These are phyloP conservation scores for Dendrobium nobile DNA, from an alignment of 106 monocot species.

Conservation along the genomic window DNA sequence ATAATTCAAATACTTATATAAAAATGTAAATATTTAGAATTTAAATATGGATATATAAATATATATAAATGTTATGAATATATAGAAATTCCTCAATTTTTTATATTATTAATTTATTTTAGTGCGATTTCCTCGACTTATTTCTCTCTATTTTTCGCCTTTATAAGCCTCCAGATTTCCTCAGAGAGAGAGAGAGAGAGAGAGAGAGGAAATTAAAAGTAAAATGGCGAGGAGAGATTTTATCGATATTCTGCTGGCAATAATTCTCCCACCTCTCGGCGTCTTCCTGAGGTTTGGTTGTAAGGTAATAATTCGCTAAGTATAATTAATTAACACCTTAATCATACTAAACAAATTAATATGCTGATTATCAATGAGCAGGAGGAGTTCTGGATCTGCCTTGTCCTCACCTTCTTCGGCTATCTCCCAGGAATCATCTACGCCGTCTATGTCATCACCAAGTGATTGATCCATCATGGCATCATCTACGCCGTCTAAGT, in stretches of 20 bases:
- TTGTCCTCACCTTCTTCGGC: slow-evolving; percentile 34
- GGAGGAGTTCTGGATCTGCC: slow-evolving; percentile 50
- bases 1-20: too few relatives aligned
- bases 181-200: not conserved
- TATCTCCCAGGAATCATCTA: slow-evolving; percentile 51
- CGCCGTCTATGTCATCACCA: slow-evolving; percentile 45
- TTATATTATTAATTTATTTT: too few relatives aligned
- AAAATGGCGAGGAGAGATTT: slow-evolving; percentile 17
- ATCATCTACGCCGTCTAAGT: too few relatives aligned
- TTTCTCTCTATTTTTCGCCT: too few relatives aligned
- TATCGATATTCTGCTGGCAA: slow-evolving; percentile 44
- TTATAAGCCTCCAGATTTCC: too few relatives aligned
- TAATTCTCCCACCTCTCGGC: slow-evolving; percentile 48
- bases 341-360: not conserved
- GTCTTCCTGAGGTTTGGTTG: slow-evolving; percentile 58
- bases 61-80: too few relatives aligned
- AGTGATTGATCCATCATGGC: not conserved
- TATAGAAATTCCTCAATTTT: too few relatives aligned
- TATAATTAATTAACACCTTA: not conserved
- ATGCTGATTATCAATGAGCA: not conserved
- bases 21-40: too few relatives aligned
- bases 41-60: too few relatives aligned
- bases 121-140: too few relatives aligned
- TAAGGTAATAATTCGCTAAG: slow-evolving; percentile 11
- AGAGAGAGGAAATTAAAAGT: not conserved